Base-by-base conservation (phyloP, 148 eudicot genomes). In the Rhododendron ferrugineum region DNA sequence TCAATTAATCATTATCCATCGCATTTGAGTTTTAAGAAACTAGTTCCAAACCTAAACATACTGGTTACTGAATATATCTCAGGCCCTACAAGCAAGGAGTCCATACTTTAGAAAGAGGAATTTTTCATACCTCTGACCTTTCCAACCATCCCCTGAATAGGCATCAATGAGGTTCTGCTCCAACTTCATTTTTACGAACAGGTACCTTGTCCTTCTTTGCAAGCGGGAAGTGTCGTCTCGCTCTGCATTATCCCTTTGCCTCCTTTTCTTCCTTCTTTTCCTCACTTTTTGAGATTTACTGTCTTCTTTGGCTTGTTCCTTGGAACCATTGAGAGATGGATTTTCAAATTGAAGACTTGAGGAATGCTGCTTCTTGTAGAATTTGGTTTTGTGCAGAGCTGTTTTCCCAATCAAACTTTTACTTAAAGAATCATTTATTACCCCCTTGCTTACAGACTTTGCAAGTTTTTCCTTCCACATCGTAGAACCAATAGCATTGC, bases 121-220 rank as follows among this genome's bases (percentile, higher is more conserved):
- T 73, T 42, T 62, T 42, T 20, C 68, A 89, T 93, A 96, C 99
- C 99, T 95, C 88, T 96, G 99, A 88, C 99, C 99, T 92, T 93
- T 95, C 99, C 99, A 96, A 52, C 99, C 99, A 91, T 96, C 99
- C 73, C 92, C 90, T 20, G 92, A 91, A 89, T 96, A 96, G 78
- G 99, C 99, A 89, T 96, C 99, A 72, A 96, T 92, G 49, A 96
- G 97, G 87, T 93, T 96, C 90, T 95, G 98, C 91, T 96, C 96
- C 86, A 93, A 86, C 89, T 96, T 96, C 89, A 96, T 58, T 89
- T 92, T 96, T 62, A 96, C 88, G 88, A 96, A 88, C 36, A 94
- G 90, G 92, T 96, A 91, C 85, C 95, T 92, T 78, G 98, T 89
- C 89, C 93, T 92, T 85, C 94, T 92, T 79, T 93, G 94, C 89